Conservation (phyloP, 192 early-diverging fungal species). For the Linnemannia schmuckeri region DNA sequence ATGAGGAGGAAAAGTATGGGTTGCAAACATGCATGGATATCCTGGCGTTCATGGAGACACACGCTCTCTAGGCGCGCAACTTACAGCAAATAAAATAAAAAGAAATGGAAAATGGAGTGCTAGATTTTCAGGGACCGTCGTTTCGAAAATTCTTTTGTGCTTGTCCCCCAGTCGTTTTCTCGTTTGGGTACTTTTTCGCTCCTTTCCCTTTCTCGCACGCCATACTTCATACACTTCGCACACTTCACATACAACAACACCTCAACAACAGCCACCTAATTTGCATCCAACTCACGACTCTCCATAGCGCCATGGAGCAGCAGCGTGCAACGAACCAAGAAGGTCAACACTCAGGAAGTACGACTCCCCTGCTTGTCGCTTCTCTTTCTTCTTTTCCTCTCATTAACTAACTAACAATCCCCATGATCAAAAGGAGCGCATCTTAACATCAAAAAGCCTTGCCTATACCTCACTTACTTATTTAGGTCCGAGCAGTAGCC, state of each 20-base stretch:
- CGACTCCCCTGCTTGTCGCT: background rate
- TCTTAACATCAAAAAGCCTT: background rate
- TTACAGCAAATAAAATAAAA: background rate
- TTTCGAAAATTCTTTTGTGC: background rate
- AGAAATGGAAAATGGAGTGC: too few relatives aligned
- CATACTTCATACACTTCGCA: background rate
- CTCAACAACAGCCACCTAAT: background rate
- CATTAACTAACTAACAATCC: background rate
- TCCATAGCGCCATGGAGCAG: background rate
- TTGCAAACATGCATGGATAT: slow-evolving; percentile 22
- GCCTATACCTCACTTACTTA: background rate
- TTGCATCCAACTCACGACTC: background rate
- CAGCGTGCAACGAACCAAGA: background rate
- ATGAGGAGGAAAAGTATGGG: background rate
- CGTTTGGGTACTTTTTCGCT: background rate
- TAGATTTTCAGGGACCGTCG: background rate
- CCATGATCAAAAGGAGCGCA: background rate
- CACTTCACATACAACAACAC: background rate
- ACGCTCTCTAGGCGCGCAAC: background rate
- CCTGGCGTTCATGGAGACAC: slow-evolving; percentile 12
- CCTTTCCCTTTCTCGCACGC: background rate
- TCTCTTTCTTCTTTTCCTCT: too few relatives aligned
- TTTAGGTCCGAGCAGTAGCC: background rate
- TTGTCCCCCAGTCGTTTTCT: too few relatives aligned
- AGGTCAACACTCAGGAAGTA: background rate